Percentiles rank a stretch among this genome's conserved stretches.
phyloP scores from a whole-genome alignment of 768 basidiomycete species.

The Auricularia sp. region DNA sequence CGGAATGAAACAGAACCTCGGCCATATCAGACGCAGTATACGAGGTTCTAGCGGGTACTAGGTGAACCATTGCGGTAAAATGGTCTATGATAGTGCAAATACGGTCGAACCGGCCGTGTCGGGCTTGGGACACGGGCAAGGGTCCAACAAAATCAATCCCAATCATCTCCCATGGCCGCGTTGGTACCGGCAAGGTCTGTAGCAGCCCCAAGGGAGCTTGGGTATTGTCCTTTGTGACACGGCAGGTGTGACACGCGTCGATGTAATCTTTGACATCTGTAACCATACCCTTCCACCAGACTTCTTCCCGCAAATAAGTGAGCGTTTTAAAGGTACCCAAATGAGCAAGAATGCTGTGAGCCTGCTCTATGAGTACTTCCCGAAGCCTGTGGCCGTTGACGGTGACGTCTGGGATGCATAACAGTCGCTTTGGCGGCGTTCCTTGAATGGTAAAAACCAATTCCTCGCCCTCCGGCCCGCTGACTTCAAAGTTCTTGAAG shows the following conservation, averaged over 20 bases:
- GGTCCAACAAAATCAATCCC: slow-evolving; percentile 22
- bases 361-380: slow-evolving; percentile 9
- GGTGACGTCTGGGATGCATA: slow-evolving; percentile 11
- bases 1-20: slow-evolving; percentile 23
- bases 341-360: slow-evolving; percentile 30
- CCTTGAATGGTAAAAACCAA: neutral
- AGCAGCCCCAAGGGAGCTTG: slow-evolving; percentile 18
- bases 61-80: slow-evolving; percentile 16
- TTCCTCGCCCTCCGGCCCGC: neutral
- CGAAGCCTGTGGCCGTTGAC: neutral
- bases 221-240: slow-evolving; percentile 12
- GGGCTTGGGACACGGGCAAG: slow-evolving; percentile 15
- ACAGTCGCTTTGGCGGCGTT: neutral
- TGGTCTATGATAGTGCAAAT: slow-evolving; percentile 19
- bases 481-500: slow-evolving; percentile 7
- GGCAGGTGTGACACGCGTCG: slow-evolving; percentile 16
- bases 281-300: slow-evolving; percentile 33
- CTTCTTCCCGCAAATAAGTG: slow-evolving; percentile 7
- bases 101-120: slow-evolving; percentile 15
- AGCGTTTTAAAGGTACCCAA: slow-evolving; percentile 21
- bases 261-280: slow-evolving; percentile 20
- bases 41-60: slow-evolving; percentile 20
- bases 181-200: slow-evolving; percentile 15
- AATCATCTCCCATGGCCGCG: slow-evolving; percentile 18
- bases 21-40: slow-evolving; percentile 27